Evolutionary conservation across 495 filamentous ascomycete species (phyloP).

Genomic region (Aspergillus bridgeri): DNA sequence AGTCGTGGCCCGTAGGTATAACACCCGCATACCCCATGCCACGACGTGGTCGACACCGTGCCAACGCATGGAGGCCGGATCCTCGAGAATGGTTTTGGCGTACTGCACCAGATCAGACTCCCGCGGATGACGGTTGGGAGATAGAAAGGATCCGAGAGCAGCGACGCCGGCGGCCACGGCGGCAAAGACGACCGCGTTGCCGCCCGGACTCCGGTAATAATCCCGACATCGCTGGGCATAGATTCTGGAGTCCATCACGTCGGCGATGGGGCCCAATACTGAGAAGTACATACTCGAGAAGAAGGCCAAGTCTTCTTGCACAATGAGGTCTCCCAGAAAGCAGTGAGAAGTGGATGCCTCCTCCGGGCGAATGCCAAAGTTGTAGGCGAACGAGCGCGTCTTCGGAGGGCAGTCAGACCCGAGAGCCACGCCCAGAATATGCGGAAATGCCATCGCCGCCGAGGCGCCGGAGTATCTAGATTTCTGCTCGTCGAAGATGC

Average conservation of each 20-base stretch:
- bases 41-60: constrained; percentile 30
- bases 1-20: constrained; percentile 34
- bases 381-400: constrained; percentile 27
- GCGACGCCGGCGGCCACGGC: constrained; percentile 30
- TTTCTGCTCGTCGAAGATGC: constrained; percentile 34
- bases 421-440: constrained; percentile 28
- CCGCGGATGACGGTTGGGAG: constrained; percentile 22
- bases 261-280: constrained; percentile 20
- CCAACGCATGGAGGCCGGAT: constrained; percentile 28
- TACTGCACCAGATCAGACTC: constrained; percentile 30
- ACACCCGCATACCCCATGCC: constrained; percentile 32
- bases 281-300: constrained; percentile 26
- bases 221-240: constrained; percentile 29
- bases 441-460: constrained; percentile 33
- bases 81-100: constrained; percentile 34
- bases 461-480: constrained; percentile 28
- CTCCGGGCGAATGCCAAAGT: constrained; percentile 33
- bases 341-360: constrained; percentile 23
- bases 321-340: constrained; percentile 25
- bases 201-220: constrained; percentile 24
- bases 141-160: constrained; percentile 30
- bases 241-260: constrained; percentile 25
- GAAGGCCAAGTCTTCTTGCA: constrained; percentile 21
- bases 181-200: constrained; percentile 21
- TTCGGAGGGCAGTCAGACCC: constrained; percentile 29